Base-by-base conservation (phyloP, 192 early-diverging fungal genomes). In the Coemansia sp. region DNA sequence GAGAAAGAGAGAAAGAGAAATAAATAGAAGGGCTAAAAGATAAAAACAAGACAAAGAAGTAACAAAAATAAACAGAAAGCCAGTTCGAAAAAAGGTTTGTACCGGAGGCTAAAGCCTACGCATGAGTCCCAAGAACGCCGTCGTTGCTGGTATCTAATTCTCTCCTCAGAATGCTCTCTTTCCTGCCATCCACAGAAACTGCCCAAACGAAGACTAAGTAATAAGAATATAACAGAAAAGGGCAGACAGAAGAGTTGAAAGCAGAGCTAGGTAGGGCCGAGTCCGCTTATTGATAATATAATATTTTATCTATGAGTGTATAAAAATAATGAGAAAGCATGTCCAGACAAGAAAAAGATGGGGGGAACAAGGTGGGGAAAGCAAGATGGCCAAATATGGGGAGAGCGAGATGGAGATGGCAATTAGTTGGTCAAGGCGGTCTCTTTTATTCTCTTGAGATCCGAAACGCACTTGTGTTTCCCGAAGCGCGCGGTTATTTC, bases 331-430 rank as follows among this genome's bases (percentile, higher is more conserved):
- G 32, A 22, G 32, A 67, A 49, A 49, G 37, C 41, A 46, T 26
- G 42, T 54, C 47, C 37, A 39, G 26, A 65, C 15, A 65, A 60
- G 51, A 9, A 67, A 46, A 60, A 60, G 37, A 3, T 47, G 46
- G 46, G 46, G 26, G 26, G 10, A 45, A 36, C 2, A 21, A 54
- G 41, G 46, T 6, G 16, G 22, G 26, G 41, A 39, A 32, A 18
- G 41, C n/a, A 26, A 62, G 47, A 62, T 47, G 6, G 61, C 16
- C 6, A 48, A 64, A 64, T n/a, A 52, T 43, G 49, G 19, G 22
- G 36, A 65, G 15, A 52, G 18, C 6, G 62, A 37, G 22, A 45
- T 9, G 45, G 36, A 52, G 37, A 21, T 47, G 12, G 16, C 10
- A 47, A n/a, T n/a, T n/a, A 2, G 16, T 47, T 47, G 10, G 16